A percentile compares a stretch with the other conserved stretches of the same genome.
Evolutionary conservation across 495 filamentous ascomycete genomes (phyloP).

Genomic region (Cercophora samala): DNA sequence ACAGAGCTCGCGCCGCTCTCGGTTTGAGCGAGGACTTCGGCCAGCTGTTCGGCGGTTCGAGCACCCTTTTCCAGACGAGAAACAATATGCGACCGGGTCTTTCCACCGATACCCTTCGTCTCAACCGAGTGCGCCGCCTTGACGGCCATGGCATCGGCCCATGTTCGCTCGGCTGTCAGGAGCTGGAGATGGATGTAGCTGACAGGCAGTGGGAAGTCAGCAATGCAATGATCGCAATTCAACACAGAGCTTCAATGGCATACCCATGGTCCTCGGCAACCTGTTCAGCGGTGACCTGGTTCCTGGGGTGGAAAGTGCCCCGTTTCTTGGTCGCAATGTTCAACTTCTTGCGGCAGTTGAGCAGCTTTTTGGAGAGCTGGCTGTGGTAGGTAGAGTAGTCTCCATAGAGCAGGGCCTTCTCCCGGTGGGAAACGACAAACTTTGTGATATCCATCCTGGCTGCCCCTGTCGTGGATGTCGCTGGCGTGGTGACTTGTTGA

Average conservation of each 20-base stretch:
- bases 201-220: conserved; percentile 13
- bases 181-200: conserved; percentile 80
- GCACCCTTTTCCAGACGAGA: conserved; percentile 80
- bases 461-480: not conserved
- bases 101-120: conserved; percentile 70
- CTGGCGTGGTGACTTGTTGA: not conserved
- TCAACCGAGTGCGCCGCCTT: conserved; percentile 80
- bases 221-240: conserved; percentile 5
- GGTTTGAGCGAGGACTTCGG: conserved; percentile 56
- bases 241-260: conserved; percentile 18
- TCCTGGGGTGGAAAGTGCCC: conserved; percentile 74
- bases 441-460: conserved; percentile 81
- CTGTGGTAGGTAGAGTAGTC: conserved; percentile 83
- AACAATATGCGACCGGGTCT: conserved; percentile 79
- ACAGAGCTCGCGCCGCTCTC: conserved; percentile 60
- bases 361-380: conserved; percentile 76
- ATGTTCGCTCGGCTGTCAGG: conserved; percentile 84
- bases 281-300: conserved; percentile 70
- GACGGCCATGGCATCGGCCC: conserved; percentile 95
- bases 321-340: conserved; percentile 76
- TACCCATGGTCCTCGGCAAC: conserved; percentile 76
- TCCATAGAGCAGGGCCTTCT: conserved; percentile 78
- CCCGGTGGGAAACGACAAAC: conserved; percentile 70
- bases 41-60: conserved; percentile 64
- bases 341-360: conserved; percentile 79